Evolutionary conservation across 2,329 filamentous ascomycete species (phyloP), one percentile per base, ranked within the genome.

Genomic region (Rugonectria rugulosa): DNA sequence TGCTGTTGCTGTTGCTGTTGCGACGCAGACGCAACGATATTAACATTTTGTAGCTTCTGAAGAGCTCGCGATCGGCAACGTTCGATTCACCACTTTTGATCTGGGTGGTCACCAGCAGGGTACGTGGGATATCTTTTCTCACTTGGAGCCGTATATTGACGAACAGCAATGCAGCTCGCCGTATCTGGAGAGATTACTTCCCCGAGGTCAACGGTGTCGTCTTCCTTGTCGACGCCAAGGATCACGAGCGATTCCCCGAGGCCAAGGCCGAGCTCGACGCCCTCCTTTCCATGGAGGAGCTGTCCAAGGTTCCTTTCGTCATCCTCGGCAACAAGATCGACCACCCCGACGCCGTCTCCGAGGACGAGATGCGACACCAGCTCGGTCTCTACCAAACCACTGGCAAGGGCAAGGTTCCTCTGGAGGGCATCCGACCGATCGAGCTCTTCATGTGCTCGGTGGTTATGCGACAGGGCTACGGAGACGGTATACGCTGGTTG

Each of bases 371-470:
- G 72, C 87, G 95, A 76, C 89, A 94, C 74, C 90, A 93, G 75
- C 83, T 99, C 56, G 95, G 95, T 61, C 79, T 99, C 70, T 98
- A 96, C 79, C 94, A 98, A 79, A 97, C 93, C 52, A 97, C 92
- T 59, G 93, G 93, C 70, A 97, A 97, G 85, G 92, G 92, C 77
- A 96, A 96, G 84, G 88, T 96, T 60, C 91, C 89, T 62, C 82
- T 95, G 65, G 93, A 97, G 81, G 92, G 92, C 27, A 96, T 97
- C 76, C 84, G 93, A 68, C 92, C 93, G 20, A 94, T 99, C 71
- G 95, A 99, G 84, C 86, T 98, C 61, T 98, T 98, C 79, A 96
- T 99, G 95, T 98, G 93, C 85, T 96, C 91, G 69, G 93, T 98
- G 66, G 94, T 98, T 61, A 97, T 97, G 92, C 87, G 94, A 77